Percentiles rank a stretch among this genome's conserved stretches.
phyloP scores from a whole-genome alignment of 75 land plant genomes.

The Cunninghamia lanceolata region DNA sequence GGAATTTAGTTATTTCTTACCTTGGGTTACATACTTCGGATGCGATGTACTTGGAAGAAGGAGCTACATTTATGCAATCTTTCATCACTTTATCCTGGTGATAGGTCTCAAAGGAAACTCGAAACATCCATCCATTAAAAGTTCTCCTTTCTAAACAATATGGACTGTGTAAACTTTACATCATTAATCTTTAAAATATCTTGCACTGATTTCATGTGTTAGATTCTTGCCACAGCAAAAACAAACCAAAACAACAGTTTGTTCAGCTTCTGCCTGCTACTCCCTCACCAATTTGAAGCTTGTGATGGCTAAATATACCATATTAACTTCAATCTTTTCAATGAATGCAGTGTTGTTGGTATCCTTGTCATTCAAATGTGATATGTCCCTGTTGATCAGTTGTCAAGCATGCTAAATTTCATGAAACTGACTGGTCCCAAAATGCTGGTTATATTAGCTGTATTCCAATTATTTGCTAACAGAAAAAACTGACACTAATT shows the following conservation, averaged over 20 bases:
- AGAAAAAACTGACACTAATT: no score
- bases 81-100: neutral
- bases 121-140: no score
- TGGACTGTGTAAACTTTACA: neutral
- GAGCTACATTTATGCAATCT: neutral
- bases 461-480: no score
- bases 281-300: neutral
- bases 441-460: no score
- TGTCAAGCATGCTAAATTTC: neutral
- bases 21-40: neutral
- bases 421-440: neutral
- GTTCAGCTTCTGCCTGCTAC: neutral
- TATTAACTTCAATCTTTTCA: neutral
- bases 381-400: neutral
- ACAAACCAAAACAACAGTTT: neutral
- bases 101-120: neutral
- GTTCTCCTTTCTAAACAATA: neutral
- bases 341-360: neutral
- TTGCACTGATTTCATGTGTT: neutral
- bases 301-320: neutral
- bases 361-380: neutral
- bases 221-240: neutral
- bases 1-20: neutral
- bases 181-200: neutral
- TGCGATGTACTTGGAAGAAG: neutral